phyloP scores from a whole-genome alignment of 2,329 filamentous ascomycete genomes.

The Exophiala oligosperma region DNA sequence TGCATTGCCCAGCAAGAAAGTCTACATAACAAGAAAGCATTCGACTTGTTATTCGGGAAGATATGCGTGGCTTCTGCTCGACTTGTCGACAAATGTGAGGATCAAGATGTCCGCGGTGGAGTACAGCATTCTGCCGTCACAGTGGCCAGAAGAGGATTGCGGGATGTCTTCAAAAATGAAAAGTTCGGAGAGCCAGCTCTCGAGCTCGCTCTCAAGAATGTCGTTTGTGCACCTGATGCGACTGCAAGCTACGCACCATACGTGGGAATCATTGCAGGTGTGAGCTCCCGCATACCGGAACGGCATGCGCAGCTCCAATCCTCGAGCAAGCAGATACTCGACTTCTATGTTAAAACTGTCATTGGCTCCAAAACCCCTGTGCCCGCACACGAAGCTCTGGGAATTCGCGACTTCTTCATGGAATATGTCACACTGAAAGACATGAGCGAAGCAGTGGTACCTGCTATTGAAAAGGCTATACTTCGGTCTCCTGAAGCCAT shows the following conservation, averaged over 20 bases:
- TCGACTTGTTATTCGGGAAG: constrained; percentile 56
- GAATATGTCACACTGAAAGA: constrained; percentile 74
- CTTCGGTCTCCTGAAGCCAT: constrained; percentile 88
- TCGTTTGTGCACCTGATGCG: constrained; percentile 67
- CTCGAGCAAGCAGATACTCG: constrained; percentile 71
- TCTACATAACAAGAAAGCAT: constrained; percentile 58
- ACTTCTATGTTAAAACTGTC: constrained; percentile 83
- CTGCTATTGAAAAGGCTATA: constrained; percentile 83
- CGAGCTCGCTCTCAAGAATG: constrained; percentile 60
- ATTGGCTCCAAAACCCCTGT: constrained; percentile 74
- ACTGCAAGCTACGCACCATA: constrained; percentile 71
- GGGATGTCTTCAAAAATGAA: constrained; percentile 66
- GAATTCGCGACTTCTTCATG: constrained; percentile 78
- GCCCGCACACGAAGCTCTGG: constrained; percentile 69
- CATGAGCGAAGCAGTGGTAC: constrained; percentile 71
- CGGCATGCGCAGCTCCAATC: constrained; percentile 63
- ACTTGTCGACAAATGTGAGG: constrained; percentile 75
- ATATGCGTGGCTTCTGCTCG: constrained; percentile 69
- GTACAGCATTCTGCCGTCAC: constrained; percentile 73
- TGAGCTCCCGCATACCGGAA: constrained; percentile 70
- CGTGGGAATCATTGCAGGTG: constrained; percentile 83
- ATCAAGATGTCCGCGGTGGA: constrained; percentile 61
- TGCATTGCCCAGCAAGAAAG: constrained; percentile 74
- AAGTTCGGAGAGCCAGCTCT: constrained; percentile 62
- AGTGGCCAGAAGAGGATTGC: constrained; percentile 75